A percentile compares a stretch with the other conserved stretches of the same genome.
These are phyloP conservation scores for Pleurozium schreberi DNA, from an alignment of 225 moss, liverwort and hornwort genomes.

Conservation along the genomic window DNA sequence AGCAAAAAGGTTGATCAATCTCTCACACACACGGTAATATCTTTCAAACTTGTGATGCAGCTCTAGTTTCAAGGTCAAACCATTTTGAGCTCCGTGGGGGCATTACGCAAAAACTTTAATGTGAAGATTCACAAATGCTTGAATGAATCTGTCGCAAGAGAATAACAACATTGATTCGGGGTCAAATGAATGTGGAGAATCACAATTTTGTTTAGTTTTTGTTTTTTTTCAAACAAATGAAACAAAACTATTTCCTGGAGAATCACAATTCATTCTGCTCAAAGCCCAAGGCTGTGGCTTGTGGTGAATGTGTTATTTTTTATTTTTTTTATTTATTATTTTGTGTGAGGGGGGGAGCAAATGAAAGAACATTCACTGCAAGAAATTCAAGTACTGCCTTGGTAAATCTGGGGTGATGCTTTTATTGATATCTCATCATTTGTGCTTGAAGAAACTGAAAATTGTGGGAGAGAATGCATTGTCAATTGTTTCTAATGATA, in stretches of 20 bases:
- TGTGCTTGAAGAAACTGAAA: background rate
- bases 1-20: background rate
- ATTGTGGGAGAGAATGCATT: too few species aligned
- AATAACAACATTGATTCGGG: background rate
- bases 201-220: too few species aligned
- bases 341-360: background rate
- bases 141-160: background rate
- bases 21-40: background rate
- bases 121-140: background rate
- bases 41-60: background rate
- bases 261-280: too few species aligned
- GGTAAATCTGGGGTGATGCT: background rate
- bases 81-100: background rate
- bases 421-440: background rate
- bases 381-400: background rate
- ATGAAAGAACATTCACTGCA: background rate
- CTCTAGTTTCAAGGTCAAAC: background rate
- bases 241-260: too few species aligned
- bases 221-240: too few species aligned
- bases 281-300: too few species aligned
- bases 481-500: too few species aligned
- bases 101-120: background rate
- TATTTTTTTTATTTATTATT: rapidly evolving
- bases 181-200: background rate
- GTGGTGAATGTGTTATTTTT: too few species aligned